Base-by-base conservation (phyloP, 352 stramenopile species). In the Phytophthora lateralis region DNA sequence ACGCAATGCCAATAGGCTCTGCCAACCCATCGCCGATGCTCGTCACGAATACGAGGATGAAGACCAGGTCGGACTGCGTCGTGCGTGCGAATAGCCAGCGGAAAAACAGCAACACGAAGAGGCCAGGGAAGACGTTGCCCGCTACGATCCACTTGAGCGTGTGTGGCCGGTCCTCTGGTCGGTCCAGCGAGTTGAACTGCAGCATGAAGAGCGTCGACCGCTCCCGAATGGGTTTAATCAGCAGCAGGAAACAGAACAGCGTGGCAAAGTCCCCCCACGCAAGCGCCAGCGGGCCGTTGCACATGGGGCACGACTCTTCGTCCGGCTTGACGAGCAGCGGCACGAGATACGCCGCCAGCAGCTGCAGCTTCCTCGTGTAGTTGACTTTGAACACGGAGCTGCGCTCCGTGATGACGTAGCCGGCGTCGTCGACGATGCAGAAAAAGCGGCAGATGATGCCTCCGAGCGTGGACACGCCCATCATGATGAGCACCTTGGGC, bases 51-150 rank as follows among this genome's bases (percentile, higher is more conserved):
- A 96, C 58, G 24, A 96, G 78, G 37, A 95, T 89, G 52, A 93
- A 95, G 21, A 90, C 80, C 8, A 95, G 60, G 14, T 83, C 82
- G 18, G 66, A 70, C 66, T 95, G 87, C 55, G 82, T 89, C 60
- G 83, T 94, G 29, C 80, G 69, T 3, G 69, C 76, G 52, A 92
- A 93, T 14, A 95, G 68, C 84, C 84, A 95, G 38, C 83, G 82
- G 75, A 95, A 95, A 65, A 95, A 93, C 29, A 95, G 76, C 63
- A 95, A 51, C 45, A 92, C 81, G 46, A 95, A 91, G 20, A 95
- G 77, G 3, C 81, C 73, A n/a, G 84, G 81, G 51, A 89, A 88
- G 37, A 91, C 66, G 60, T 95, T 95, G 17, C 86, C 86, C 3
- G 81, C 82, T 21, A 95, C 80, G 64, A 91, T 91, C 82, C 82